Percentiles rank a stretch among this genome's conserved stretches.
Evolutionary conservation across 176 grass and related monocot species (phyloP).

Genomic region (Raddia guianensis): DNA sequence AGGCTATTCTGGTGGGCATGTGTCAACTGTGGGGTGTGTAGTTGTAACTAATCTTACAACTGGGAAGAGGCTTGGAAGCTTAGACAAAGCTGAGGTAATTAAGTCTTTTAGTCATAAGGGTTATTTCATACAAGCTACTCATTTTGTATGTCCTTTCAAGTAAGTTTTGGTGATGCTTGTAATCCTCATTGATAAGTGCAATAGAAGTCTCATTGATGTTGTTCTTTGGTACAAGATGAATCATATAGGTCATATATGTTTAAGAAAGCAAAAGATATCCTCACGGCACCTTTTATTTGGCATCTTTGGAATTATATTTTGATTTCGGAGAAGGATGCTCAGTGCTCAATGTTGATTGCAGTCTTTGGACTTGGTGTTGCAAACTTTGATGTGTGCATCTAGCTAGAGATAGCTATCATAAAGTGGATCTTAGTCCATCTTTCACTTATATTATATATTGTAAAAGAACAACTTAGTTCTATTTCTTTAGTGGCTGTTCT

Average conservation of each 20-base stretch:
- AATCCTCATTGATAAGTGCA: background rate
- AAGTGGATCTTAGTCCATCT: background rate
- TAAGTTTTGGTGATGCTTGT: background rate
- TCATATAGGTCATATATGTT: background rate
- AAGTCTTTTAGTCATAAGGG: background rate
- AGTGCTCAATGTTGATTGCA: background rate
- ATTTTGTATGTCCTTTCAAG: background rate
- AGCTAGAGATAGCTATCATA: conserved; percentile 1
- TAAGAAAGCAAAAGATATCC: conserved; percentile 1
- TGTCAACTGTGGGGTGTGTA: conserved; percentile 89
- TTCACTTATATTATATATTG: background rate
- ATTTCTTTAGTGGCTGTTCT: background rate
- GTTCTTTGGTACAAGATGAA: background rate
- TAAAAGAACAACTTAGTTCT: background rate
- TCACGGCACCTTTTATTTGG: background rate
- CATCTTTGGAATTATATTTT: background rate
- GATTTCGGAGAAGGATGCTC: background rate
- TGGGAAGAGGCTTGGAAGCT: conserved; percentile 59
- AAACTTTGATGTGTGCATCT: conserved; percentile 24
- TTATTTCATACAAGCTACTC: background rate
- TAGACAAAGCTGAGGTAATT: conserved; percentile 92
- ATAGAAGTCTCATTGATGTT: background rate
- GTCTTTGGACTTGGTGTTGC: background rate
- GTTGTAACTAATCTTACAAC: conserved; percentile 89
- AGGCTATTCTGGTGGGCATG: conserved; percentile 93